A percentile compares a stretch with the other conserved stretches of the same genome.
These are phyloP conservation scores for Leucaena leucocephala DNA, from an alignment of 306 rosid genomes.

Conservation along the genomic window DNA sequence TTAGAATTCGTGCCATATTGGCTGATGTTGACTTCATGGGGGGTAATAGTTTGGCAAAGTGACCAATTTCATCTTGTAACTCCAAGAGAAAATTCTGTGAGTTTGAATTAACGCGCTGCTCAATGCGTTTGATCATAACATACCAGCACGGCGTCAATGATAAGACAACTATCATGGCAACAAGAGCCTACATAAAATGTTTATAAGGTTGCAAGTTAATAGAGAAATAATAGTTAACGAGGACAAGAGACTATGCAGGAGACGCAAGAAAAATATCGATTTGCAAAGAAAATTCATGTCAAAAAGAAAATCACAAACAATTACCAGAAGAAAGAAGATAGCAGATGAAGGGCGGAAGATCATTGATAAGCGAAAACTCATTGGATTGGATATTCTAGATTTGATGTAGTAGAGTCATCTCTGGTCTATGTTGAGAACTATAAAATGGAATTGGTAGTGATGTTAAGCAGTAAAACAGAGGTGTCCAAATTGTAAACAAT, in stretches of 20 bases:
- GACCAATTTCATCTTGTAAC: constrained; percentile 36
- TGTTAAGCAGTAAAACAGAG: background rate
- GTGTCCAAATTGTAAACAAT: background rate
- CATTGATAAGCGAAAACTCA: constrained; percentile 25
- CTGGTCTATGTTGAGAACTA: background rate
- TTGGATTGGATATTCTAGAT: background rate
- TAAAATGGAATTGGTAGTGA: background rate
- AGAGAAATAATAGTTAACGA: background rate
- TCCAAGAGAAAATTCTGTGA: constrained; percentile 33
- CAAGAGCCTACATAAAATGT: constrained; percentile 37
- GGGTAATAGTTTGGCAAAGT: constrained; percentile 21
- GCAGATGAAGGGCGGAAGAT: constrained; percentile 14
- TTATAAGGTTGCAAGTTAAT: background rate
- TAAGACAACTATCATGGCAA: constrained; percentile 24
- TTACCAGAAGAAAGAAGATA: background rate
- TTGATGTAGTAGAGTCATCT: background rate
- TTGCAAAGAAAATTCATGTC: background rate
- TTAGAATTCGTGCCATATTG: constrained; percentile 37
- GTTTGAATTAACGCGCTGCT: constrained; percentile 21
- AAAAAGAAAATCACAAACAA: background rate
- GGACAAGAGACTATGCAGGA: background rate
- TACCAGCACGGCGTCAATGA: constrained; percentile 38
- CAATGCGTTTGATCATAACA: constrained; percentile 31
- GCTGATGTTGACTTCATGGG: constrained; percentile 37
- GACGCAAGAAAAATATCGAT: background rate